Base-by-base conservation (phyloP, 345 rosid species). In the Gossypium ekmanianum region DNA sequence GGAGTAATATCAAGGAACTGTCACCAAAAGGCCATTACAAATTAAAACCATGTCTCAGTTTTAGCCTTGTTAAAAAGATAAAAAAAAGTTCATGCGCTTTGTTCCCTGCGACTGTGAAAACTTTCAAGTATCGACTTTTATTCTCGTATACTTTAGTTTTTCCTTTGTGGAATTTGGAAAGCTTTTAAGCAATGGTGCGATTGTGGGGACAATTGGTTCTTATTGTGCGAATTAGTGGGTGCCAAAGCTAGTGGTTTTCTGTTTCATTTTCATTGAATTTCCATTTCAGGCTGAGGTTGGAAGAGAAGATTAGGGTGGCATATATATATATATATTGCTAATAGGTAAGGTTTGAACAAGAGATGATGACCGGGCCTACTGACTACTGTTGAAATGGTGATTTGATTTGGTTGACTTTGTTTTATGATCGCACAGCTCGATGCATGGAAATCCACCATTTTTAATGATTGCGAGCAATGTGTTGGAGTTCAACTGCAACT, bases 71-170 rank as follows among this genome's bases (percentile, higher is more conserved):
- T n/a, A 43, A 56, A 78, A 79, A 17, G 80, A 79, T 1, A 34
- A 81, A 48, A 61, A 78, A 81, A 52, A 80, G 84, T 78, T 72
- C 76, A 74, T 74, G 76, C 79, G 57, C 80, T 85, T 81, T 83
- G 84, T 70, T 75, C 74, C 76, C 81, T 62, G 75, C 59, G 13
- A 81, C 77, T 72, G 75, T 64, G 43, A 34, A 34, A 34, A 34
- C 41, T 5, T 34, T 34, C 41, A 34, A 34, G 39, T 34, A 34
- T 34, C 39, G 39, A 34, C 39, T 34, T 34, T 34, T 34, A 34
- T 34, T 34, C 39, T 29, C 34, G 34, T 29, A 4, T 29, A 29
- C 5, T 29, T 5, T 34, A 34, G 41, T 34, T 27, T 41, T 34
- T 77, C 71, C 74, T 81, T 77, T 81, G 59, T 63, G 72, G 72